Evolutionary conservation across 106 monocot genomes (phyloP), one percentile per base, ranked within the genome.

Genomic region (Allium sativum): DNA sequence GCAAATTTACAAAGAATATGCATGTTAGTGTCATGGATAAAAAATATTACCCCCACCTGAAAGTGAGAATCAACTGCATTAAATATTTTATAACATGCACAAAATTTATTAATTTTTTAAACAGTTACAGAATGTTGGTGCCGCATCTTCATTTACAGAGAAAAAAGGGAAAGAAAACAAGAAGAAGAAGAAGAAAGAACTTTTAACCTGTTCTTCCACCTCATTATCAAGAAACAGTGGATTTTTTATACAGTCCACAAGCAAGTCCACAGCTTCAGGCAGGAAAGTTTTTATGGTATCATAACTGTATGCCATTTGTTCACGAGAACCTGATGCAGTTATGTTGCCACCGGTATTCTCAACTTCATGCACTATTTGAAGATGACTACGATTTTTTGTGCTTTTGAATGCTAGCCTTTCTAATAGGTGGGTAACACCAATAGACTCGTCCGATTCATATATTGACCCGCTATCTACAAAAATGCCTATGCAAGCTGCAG

Each of bases 381-480:
- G 41, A 65, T 74, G 72, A 22, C 67, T 78, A 44, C 82, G 75
- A 21, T 85, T 80, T 56, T 55, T 82, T 10, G 88, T 93, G 61
- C 77, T 85, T 68, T 89, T 93, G 67, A 85, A 93, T 21, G 93
- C 73, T 73, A 93, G 22, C 55, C 71, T 75, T 56, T 89, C 85
- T 40, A 93, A 52, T 48, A 93, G 66, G 70, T 83, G 85, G 3
- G 80, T 79, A 40, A 59, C 66, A 12, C 93, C 93, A 45, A 16
- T 16, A 50, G 62, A 78, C 56, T 80, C 69, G 31, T 44, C 44
- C 0, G 61, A 74, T 60, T 93, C 89, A 61, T 89, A 85, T 45
- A 93, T 71, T 58, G 93, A 89, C 53, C 93, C 93, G 72, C 70
- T 85, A 17, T 88, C 79, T 8, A 93, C 93, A 68, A 53, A 93